Percentiles rank a stretch among this genome's conserved stretches.
phyloP scores from a whole-genome alignment of 2,329 filamentous ascomycete genomes.

The Zalaria sp. region DNA sequence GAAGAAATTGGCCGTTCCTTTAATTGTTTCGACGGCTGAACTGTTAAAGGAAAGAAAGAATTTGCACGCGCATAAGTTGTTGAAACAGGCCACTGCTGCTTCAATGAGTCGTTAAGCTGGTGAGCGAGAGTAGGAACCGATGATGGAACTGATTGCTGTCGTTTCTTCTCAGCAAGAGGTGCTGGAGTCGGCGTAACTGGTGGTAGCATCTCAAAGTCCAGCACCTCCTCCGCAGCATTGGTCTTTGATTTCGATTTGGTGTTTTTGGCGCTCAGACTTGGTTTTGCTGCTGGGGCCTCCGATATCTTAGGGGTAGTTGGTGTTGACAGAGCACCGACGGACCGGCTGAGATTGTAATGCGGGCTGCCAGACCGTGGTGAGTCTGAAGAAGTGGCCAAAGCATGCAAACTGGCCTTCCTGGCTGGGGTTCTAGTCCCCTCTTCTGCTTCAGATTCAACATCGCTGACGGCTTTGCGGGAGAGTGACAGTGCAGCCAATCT shows the following conservation, averaged over 20 bases:
- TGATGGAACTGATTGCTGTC: not conserved
- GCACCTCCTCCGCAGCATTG: too few relatives aligned
- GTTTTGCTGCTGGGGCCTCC: too few relatives aligned
- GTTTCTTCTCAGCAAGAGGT: not conserved
- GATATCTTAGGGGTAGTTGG: too few relatives aligned
- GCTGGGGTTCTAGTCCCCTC: constrained; percentile 15
- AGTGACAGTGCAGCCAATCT: constrained; percentile 11
- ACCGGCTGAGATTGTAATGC: too few relatives aligned
- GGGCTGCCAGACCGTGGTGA: not conserved
- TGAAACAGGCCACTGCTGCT: constrained; percentile 8
- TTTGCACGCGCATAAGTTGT: constrained; percentile 2
- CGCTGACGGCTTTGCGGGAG: constrained; percentile 11
- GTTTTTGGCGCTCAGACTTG: too few relatives aligned
- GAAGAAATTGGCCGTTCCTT: constrained; percentile 3
- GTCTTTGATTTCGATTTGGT: too few relatives aligned
- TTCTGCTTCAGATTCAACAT: constrained; percentile 22
- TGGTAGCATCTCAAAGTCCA: not conserved
- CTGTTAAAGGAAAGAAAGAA: constrained; percentile 7
- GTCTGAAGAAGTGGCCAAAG: constrained; percentile 1
- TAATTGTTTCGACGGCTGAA: constrained; percentile 4
- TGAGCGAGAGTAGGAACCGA: not conserved
- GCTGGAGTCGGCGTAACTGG: not conserved
- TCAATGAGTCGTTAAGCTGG: constrained; percentile 1
- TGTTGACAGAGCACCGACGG: too few relatives aligned
- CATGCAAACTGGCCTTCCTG: constrained; percentile 20